These are phyloP conservation scores for Mucor racemosus DNA, from an alignment of 371 early-diverging fungal genomes.

Conservation along the genomic window DNA sequence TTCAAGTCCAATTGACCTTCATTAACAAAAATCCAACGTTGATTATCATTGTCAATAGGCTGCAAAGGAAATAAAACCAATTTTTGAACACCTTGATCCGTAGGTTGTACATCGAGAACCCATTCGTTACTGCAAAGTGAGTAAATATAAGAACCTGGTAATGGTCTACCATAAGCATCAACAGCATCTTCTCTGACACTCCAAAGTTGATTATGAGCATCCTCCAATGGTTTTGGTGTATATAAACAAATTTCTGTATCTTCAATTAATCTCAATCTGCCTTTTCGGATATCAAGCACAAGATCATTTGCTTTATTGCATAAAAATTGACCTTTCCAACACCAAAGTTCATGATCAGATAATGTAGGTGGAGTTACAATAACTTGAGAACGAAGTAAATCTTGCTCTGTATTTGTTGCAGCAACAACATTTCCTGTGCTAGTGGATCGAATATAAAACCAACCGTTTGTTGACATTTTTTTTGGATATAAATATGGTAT, in stretches of 20 bases:
- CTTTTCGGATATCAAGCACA: slow-evolving; percentile 56
- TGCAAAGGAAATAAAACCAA: slow-evolving; percentile 48
- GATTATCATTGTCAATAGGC: slow-evolving; percentile 49
- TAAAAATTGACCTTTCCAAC: slow-evolving; percentile 48
- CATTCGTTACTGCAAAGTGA: slow-evolving; percentile 47
- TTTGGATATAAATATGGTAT: background rate
- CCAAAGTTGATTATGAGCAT: slow-evolving; percentile 52
- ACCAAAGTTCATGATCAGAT: slow-evolving; percentile 46
- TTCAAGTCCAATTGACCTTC: slow-evolving; percentile 29
- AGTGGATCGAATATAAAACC: slow-evolving; percentile 51
- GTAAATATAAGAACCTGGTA: slow-evolving; percentile 41
- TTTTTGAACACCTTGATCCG: slow-evolving; percentile 29
- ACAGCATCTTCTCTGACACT: slow-evolving; percentile 31
- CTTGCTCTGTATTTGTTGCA: slow-evolving; percentile 21
- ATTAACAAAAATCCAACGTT: slow-evolving; percentile 50
- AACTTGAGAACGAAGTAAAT: slow-evolving; percentile 44
- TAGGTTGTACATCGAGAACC: slow-evolving; percentile 48
- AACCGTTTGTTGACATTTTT: slow-evolving; percentile 29
- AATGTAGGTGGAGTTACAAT: slow-evolving; percentile 35
- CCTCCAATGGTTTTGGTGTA: slow-evolving; percentile 37
- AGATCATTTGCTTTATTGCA: slow-evolving; percentile 46
- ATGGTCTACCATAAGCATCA: slow-evolving; percentile 33
- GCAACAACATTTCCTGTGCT: slow-evolving; percentile 43
- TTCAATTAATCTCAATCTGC: slow-evolving; percentile 52
- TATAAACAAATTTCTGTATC: slow-evolving; percentile 58